Percentiles rank a stretch among this genome's conserved stretches.
Conservation (phyloP, 2,329 filamentous ascomycete species). For the Epichloe bromicola region DNA sequence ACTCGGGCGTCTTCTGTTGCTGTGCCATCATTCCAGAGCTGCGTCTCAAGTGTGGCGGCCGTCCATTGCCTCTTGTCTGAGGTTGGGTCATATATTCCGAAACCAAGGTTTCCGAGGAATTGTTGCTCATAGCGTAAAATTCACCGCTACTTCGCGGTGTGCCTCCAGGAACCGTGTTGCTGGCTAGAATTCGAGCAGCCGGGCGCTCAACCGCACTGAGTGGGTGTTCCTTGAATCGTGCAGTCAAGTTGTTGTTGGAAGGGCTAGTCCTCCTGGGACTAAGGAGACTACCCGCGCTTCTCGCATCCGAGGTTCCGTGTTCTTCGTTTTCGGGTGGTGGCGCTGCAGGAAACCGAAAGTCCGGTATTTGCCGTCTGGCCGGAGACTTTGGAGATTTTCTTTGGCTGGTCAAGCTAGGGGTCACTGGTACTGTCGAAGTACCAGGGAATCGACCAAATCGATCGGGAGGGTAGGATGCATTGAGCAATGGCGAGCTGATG, state of each 20-base stretch:
- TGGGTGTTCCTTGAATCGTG: slow-evolving; percentile 30
- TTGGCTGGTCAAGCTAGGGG: slow-evolving; percentile 24
- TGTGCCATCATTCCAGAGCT: slow-evolving; percentile 31
- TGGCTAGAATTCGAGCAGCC: slow-evolving; percentile 58
- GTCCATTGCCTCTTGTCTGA: slow-evolving; percentile 18
- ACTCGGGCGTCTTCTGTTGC: slow-evolving; percentile 49
- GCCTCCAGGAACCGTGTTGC: slow-evolving; percentile 56
- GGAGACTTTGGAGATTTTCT: slow-evolving; percentile 25
- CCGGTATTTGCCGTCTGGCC: slow-evolving; percentile 25
- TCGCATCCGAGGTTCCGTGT: slow-evolving; percentile 13
- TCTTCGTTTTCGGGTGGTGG: slow-evolving; percentile 27
- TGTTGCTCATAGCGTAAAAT: slow-evolving; percentile 89
- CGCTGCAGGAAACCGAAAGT: slow-evolving; percentile 43
- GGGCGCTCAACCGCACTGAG: slow-evolving; percentile 43
- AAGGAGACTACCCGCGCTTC: slow-evolving; percentile 24
- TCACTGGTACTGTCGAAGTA: slow-evolving; percentile 31
- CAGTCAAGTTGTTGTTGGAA: slow-evolving; percentile 24
- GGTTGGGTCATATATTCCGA: slow-evolving; percentile 68
- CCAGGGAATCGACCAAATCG: slow-evolving; percentile 29
- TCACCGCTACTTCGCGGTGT: slow-evolving; percentile 88
- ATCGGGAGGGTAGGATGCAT: slow-evolving; percentile 41
- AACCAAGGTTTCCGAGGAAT: slow-evolving; percentile 82
- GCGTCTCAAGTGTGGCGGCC: slow-evolving; percentile 33
- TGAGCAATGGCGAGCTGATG: slow-evolving; percentile 38
- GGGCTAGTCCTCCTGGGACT: slow-evolving; percentile 23